Evolutionary conservation across 2,329 filamentous ascomycete species (phyloP).

Genomic region (Calonectria fujianensis): DNA sequence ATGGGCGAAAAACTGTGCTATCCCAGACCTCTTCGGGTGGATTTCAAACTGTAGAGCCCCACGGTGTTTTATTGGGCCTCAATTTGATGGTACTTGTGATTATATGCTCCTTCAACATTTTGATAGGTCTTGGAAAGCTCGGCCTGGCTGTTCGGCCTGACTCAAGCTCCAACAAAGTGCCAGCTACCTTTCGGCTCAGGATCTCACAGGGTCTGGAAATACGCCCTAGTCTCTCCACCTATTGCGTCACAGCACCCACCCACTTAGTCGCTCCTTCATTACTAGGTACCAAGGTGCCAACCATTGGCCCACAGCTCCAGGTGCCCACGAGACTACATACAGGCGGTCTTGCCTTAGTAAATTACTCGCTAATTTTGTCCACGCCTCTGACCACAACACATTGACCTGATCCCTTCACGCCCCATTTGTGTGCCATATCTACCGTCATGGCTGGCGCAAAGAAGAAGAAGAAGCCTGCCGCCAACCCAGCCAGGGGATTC

Average conservation of each 20-base stretch:
- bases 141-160: constrained; percentile 1
- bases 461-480: constrained; percentile 93
- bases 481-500: constrained; percentile 93
- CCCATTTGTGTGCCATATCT: constrained; percentile 24
- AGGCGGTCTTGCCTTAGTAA: constrained; percentile 19
- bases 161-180: constrained; percentile 9
- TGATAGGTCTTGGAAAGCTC: neutral
- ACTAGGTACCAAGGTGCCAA: constrained; percentile 4
- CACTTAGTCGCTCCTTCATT: constrained; percentile 25
- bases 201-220: neutral
- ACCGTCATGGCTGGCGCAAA: constrained; percentile 79
- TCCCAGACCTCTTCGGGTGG: neutral
- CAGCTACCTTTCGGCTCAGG: neutral
- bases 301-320: constrained; percentile 36
- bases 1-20: neutral
- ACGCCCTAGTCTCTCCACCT: constrained; percentile 15
- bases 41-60: neutral
- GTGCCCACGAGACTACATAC: constrained; percentile 32
- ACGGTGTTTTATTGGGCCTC: neutral
- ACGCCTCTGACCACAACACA: constrained; percentile 30
- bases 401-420: neutral
- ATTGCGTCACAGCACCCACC: constrained; percentile 43
- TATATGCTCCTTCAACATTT: neutral
- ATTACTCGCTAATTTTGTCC: constrained; percentile 31
- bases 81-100: too few species aligned